Conservation (phyloP, 2,329 filamentous ascomycete genomes). For the Pseudogymnoascus sp. region DNA sequence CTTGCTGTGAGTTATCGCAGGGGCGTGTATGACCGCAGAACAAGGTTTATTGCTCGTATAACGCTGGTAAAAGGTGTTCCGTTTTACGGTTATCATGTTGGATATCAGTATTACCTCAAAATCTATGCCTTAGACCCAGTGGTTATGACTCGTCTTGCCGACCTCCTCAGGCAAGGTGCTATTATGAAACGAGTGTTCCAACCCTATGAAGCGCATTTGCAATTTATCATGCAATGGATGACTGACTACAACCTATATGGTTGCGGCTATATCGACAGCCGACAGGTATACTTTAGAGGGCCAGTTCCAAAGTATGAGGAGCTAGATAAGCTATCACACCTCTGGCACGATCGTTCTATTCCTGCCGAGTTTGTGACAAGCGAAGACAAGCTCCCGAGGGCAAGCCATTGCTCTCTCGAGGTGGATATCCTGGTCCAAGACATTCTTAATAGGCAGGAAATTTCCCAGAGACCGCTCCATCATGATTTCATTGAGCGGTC, state of each 20-base stretch:
- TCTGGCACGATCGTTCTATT: constrained; percentile 77
- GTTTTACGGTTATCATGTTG: constrained; percentile 93
- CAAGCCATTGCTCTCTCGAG: constrained; percentile 84
- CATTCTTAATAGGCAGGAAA: constrained; percentile 72
- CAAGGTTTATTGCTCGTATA: constrained; percentile 78
- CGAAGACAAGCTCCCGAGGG: constrained; percentile 58
- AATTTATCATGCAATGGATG: constrained; percentile 96
- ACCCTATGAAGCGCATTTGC: constrained; percentile 88
- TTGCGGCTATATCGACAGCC: constrained; percentile 74
- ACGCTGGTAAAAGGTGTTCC: constrained; percentile 87
- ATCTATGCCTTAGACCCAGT: constrained; percentile 87
- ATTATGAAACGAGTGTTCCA: constrained; percentile 80
- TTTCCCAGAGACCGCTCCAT: constrained; percentile 72
- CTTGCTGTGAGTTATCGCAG: constrained; percentile 77
- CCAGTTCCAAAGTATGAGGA: constrained; percentile 67
- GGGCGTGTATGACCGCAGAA: constrained; percentile 61
- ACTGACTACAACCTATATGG: constrained; percentile 96
- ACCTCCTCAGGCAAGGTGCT: constrained; percentile 79
- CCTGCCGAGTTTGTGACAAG: constrained; percentile 51
- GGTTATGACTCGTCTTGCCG: constrained; percentile 78
- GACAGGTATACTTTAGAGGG: constrained; percentile 62
- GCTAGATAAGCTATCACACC: constrained; percentile 51
- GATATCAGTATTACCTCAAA: constrained; percentile 85
- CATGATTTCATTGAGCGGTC: constrained; percentile 76
- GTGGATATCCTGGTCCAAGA: constrained; percentile 84